Evolutionary conservation across 805 yeast genomes (phyloP).

Genomic region (Barnettozyma sucrosica): DNA sequence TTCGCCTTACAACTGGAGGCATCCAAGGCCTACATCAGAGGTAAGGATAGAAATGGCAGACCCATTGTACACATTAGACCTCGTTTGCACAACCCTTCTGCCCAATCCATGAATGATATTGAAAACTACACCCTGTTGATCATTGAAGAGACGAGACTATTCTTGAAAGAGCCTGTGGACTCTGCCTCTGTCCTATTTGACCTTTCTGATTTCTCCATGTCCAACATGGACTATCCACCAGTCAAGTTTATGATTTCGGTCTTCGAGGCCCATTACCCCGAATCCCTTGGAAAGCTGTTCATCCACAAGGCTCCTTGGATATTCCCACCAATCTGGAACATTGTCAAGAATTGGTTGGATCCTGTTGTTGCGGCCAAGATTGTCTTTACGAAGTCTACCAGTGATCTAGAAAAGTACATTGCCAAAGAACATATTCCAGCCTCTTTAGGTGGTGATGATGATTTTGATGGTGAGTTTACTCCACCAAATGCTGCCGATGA

Average conservation of each 20-base stretch:
- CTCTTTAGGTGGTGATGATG: slow-evolving; percentile 70
- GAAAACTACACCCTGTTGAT: slow-evolving; percentile 68
- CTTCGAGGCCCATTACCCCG: slow-evolving; percentile 96
- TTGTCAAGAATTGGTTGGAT: slow-evolving; percentile 87
- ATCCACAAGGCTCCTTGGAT: slow-evolving; percentile 97
- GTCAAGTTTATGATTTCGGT: slow-evolving; percentile 84
- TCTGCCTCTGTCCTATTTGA: slow-evolving; percentile 84
- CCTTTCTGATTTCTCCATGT: slow-evolving; percentile 75
- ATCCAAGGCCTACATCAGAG: slow-evolving; percentile 71
- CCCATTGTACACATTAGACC: slow-evolving; percentile 84
- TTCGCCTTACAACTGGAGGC: slow-evolving; percentile 38
- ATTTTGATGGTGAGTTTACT: slow-evolving; percentile 49
- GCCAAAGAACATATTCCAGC: slow-evolving; percentile 56
- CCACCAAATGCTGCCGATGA: slow-evolving; percentile 60
- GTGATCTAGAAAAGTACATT: slow-evolving; percentile 63
- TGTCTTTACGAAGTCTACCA: slow-evolving; percentile 64
- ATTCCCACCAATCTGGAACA: slow-evolving; percentile 90
- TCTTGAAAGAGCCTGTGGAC: slow-evolving; percentile 69
- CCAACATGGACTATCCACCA: slow-evolving; percentile 90
- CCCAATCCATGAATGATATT: slow-evolving; percentile 64
- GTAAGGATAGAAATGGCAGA: slow-evolving; percentile 64
- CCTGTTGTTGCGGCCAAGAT: slow-evolving; percentile 94
- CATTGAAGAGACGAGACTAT: slow-evolving; percentile 78
- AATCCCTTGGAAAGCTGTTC: slow-evolving; percentile 75
- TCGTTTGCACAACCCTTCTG: slow-evolving; percentile 62